These are phyloP conservation scores for Sporothrix mexicana DNA, from an alignment of 2,329 filamentous ascomycete genomes.

Conservation along the genomic window DNA sequence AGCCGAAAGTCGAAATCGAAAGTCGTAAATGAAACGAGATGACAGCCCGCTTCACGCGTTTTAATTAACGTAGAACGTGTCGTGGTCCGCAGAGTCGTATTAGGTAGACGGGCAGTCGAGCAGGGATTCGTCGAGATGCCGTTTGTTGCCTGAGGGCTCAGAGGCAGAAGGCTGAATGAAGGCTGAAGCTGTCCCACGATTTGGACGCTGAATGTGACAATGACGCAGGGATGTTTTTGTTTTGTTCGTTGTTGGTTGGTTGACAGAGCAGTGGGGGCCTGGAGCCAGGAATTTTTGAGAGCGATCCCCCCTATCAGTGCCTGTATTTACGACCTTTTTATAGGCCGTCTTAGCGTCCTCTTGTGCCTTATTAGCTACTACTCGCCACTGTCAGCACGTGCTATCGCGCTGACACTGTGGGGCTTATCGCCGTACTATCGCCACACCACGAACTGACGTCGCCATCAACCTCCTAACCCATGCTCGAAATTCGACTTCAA, in stretches of 20 bases:
- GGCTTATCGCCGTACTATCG: neutral
- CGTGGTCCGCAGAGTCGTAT: neutral
- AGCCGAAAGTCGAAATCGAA: neutral
- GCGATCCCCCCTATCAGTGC: neutral
- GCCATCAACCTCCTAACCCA: neutral
- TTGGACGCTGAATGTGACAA: neutral
- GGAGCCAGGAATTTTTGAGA: neutral
- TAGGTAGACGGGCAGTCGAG: neutral
- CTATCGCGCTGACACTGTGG: slow-evolving; percentile 16
- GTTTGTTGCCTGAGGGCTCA: slow-evolving; percentile 13
- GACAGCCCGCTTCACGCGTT: neutral
- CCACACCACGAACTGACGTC: neutral
- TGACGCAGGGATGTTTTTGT: slow-evolving; percentile 32
- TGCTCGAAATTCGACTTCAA: neutral
- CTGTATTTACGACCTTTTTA: slow-evolving; percentile 18
- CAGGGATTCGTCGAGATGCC: neutral
- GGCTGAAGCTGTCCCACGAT: slow-evolving; percentile 27
- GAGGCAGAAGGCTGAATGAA: neutral
- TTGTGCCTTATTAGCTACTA: neutral
- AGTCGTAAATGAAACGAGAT: neutral
- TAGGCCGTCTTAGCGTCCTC: neutral
- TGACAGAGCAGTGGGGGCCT: slow-evolving; percentile 9
- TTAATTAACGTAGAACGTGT: neutral
- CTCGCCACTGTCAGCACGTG: slow-evolving; percentile 17
- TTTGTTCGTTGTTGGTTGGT: slow-evolving; percentile 13